These are phyloP conservation scores for Corchorus olitorius DNA, from an alignment of 345 rosid genomes.

Conservation along the genomic window DNA sequence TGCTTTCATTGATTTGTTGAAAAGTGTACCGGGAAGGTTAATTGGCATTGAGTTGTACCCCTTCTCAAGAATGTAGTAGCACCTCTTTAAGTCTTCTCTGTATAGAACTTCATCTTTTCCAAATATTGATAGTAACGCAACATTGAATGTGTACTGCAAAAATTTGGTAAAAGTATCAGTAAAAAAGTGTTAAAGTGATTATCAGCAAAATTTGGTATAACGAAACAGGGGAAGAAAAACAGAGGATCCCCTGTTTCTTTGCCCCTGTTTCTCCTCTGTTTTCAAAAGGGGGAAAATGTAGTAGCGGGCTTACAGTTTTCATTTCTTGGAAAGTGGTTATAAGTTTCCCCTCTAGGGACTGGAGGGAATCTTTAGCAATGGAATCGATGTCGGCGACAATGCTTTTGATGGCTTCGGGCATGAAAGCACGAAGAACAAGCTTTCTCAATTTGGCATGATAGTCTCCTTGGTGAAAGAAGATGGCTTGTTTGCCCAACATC, in stretches of 20 bases:
- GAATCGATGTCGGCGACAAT: constrained; percentile 59
- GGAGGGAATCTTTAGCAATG: constrained; percentile 46
- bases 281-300: background rate
- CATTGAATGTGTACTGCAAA: constrained; percentile 79
- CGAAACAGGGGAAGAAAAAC: constrained; percentile 21
- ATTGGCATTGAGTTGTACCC: constrained; percentile 99
- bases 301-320: constrained; percentile 61
- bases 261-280: constrained; percentile 20
- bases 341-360: constrained; percentile 46
- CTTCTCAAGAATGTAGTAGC: constrained; percentile 87
- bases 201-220: background rate
- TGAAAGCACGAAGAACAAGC: constrained; percentile 81
- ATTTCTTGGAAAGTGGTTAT: constrained; percentile 75
- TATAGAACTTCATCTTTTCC: constrained; percentile 64
- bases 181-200: too few species aligned
- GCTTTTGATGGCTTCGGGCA: constrained; percentile 57
- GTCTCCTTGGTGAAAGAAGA: constrained; percentile 86
- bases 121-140: constrained; percentile 75
- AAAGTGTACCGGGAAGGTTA: constrained; percentile 87
- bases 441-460: constrained; percentile 74
- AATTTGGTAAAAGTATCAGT: background rate
- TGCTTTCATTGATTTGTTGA: constrained; percentile 87
- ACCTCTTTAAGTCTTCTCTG: constrained; percentile 79
- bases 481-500: constrained; percentile 80
- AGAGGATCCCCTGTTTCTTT: constrained; percentile 33